Evolutionary conservation across 441 rosid species (phyloP).

Genomic region (Brassica hybrid): DNA sequence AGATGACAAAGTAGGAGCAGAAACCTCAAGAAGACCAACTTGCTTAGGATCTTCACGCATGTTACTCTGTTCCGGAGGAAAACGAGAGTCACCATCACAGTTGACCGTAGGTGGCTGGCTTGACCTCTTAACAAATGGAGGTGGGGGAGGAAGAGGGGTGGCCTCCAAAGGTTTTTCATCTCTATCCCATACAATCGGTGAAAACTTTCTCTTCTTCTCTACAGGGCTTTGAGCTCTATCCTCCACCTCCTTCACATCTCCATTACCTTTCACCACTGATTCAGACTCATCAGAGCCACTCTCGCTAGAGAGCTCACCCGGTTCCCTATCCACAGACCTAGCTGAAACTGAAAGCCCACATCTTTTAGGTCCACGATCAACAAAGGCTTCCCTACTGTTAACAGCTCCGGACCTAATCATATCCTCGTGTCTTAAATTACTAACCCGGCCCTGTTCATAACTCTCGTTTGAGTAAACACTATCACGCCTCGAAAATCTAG

Average conservation of each 20-base stretch:
- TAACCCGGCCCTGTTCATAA: slow-evolving; percentile 45
- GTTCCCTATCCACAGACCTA: slow-evolving; percentile 81
- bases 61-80: slow-evolving; percentile 49
- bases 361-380: slow-evolving; percentile 48
- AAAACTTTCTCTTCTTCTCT: slow-evolving; percentile 89
- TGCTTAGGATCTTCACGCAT: slow-evolving; percentile 47
- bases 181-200: slow-evolving; percentile 98
- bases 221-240: slow-evolving; percentile 54
- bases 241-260: slow-evolving; percentile 49
- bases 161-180: slow-evolving; percentile 53
- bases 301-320: slow-evolving; percentile 98
- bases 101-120: slow-evolving; percentile 50
- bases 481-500: slow-evolving; percentile 57
- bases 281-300: slow-evolving; percentile 93
- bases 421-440: slow-evolving; percentile 34
- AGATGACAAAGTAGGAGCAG: slow-evolving; percentile 45
- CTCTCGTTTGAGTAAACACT: slow-evolving; percentile 56
- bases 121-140: slow-evolving; percentile 56
- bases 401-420: too few relatives aligned
- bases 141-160: slow-evolving; percentile 57
- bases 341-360: slow-evolving; percentile 47
- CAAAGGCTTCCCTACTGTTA: slow-evolving; percentile 54
- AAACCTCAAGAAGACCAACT: slow-evolving; percentile 41
- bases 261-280: slow-evolving; percentile 48
- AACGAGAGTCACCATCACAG: slow-evolving; percentile 48